Base-by-base conservation (phyloP, 139 green algal species). In the Dunaliella sp. region DNA sequence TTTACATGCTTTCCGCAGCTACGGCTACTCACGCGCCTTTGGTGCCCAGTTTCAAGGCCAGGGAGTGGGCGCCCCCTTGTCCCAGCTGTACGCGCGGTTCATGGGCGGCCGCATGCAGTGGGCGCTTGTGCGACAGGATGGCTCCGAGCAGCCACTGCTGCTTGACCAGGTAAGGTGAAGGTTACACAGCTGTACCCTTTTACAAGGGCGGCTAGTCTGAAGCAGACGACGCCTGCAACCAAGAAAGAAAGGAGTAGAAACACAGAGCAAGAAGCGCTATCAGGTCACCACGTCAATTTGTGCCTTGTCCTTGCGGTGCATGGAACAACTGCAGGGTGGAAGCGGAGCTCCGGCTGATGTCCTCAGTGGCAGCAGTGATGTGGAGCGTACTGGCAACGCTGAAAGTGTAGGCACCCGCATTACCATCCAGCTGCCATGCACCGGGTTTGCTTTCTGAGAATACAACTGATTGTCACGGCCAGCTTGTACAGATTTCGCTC, bases 11-110 rank as follows among this genome's bases (percentile, higher is more conserved):
- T n/a, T 16, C 48, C 16, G 48, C 85, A 81, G 86, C 32, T 91
- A 91, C 72, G 83, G 80, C 31, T 91, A 91, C 83, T 91, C 88
- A 0, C 83, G 86, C 35, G 86, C 85, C 74, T 86, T 89, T 37
- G 88, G 88, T 80, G 79, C 36, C 37, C 80, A 73, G 65, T 89
- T 91, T 75, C 84, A 89, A 33, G 88, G 88, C 24, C 80, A 85
- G n/a, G 88, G 88, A 32, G 88, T 89, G 38, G 88, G 88, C 58
- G 81, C 89, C 38, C 88, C 88, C 33, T 84, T 91, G 83, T 86
- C 83, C 0, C 79, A 80, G 1, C 77, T 89, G 73, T 88, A 89
- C 34, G 65, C 83, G 2, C 83, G 86, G 31, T 88, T 89, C 74
- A 89, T 91, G 88, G 88, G 88, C 1, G 88, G 88, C 38, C 59